A percentile compares a stretch with the other conserved stretches of the same genome.
phyloP scores from a whole-genome alignment of 1,284 basidiomycete species.

The Volvariella surrecta region DNA sequence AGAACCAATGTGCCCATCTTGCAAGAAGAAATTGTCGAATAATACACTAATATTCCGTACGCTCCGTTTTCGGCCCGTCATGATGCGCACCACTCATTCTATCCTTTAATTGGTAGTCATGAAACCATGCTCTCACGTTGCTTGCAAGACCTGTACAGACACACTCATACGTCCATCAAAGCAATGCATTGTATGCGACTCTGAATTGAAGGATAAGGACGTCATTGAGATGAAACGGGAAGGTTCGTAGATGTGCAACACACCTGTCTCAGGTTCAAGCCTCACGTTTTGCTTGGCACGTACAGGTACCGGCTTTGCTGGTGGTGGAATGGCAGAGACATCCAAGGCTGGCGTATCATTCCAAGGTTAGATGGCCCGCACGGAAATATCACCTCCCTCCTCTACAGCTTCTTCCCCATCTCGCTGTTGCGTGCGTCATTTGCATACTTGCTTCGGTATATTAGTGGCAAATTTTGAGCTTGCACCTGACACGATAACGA shows the following conservation, averaged over 20 bases:
- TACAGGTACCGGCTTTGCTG: constrained; percentile 81
- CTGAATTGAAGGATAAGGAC: constrained; percentile 49
- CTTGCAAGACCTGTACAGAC: constrained; percentile 82
- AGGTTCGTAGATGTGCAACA: constrained; percentile 50
- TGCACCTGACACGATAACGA: no score
- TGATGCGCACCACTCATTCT: background rate
- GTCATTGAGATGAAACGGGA: constrained; percentile 75
- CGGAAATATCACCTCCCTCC: no score
- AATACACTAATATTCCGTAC: constrained; percentile 60
- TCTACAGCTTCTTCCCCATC: no score
- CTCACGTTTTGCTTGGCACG: constrained; percentile 1
- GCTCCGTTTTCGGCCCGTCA: constrained; percentile 21
- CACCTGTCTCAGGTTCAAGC: constrained; percentile 3
- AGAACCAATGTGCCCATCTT: constrained; percentile 79
- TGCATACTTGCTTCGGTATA: no score
- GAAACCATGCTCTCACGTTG: constrained; percentile 78
- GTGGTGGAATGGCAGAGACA: constrained; percentile 84
- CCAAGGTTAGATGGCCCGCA: constrained; percentile 44
- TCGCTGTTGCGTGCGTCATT: no score
- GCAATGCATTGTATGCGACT: constrained; percentile 82
- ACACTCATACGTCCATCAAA: constrained; percentile 66
- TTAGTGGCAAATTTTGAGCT: no score
- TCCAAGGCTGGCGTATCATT: constrained; percentile 67
- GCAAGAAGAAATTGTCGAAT: constrained; percentile 81
- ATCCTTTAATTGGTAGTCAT: constrained; percentile 37